Percentiles rank a stretch among this genome's conserved stretches.
Evolutionary conservation across 139 green algal genomes (phyloP).

Genomic region (Micromonas pusilla): DNA sequence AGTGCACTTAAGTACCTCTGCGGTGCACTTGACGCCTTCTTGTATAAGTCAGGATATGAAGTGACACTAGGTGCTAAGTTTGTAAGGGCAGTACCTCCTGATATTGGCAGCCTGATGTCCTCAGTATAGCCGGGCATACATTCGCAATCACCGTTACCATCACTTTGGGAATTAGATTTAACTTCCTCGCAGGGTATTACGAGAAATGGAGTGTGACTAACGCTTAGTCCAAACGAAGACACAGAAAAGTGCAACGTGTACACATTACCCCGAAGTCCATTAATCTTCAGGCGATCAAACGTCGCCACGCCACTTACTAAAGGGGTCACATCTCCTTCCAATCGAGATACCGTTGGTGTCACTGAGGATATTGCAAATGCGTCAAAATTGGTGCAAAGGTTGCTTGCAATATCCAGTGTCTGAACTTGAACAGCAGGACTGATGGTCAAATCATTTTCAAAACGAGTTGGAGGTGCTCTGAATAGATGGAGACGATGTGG

Average conservation of each 20-base stretch:
- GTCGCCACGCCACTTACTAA: neutral
- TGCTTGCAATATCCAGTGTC: neutral
- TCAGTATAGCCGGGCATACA: constrained; percentile 5
- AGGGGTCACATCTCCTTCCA: neutral
- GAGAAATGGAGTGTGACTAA: neutral
- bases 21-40: neutral
- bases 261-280: neutral
- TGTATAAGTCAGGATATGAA: neutral
- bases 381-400: neutral
- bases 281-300: neutral
- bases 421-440: neutral
- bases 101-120: neutral
- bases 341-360: neutral
- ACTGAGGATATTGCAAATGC: neutral
- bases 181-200: neutral
- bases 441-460: neutral
- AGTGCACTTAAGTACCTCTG: neutral
- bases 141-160: neutral
- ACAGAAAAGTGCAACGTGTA: neutral
- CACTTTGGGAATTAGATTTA: neutral
- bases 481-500: neutral
- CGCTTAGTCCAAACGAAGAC: neutral
- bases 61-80: neutral
- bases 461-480: neutral
- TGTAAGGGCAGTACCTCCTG: neutral